A percentile compares a stretch with the other conserved stretches of the same genome.
Evolutionary conservation across 306 rosid species (phyloP).

Genomic region (Trichosanthes cucumerina): DNA sequence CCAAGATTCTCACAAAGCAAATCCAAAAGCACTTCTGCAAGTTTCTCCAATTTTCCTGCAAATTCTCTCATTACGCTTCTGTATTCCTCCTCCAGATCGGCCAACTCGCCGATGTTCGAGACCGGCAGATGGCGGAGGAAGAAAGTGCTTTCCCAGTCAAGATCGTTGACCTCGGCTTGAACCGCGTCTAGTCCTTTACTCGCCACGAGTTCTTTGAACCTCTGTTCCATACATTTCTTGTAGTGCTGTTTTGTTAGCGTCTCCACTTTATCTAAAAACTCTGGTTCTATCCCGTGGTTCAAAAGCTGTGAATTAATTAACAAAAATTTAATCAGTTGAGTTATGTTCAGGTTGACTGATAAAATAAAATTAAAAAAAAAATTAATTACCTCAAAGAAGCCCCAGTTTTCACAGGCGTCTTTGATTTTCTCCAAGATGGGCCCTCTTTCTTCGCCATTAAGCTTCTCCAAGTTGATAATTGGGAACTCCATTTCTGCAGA

Average conservation of each 20-base stretch:
- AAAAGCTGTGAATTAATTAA: conserved; percentile 34
- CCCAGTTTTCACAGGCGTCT: conserved; percentile 95
- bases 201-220: conserved; percentile 49
- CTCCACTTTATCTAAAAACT: conserved; percentile 68
- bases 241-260: conserved; percentile 71
- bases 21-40: conserved; percentile 71
- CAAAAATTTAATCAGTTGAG: too few species aligned
- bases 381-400: conserved; percentile 86
- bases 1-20: conserved; percentile 86
- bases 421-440: conserved; percentile 53
- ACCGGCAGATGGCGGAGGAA: conserved; percentile 59
- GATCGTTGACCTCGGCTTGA: conserved; percentile 51
- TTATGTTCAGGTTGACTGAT: too few species aligned
- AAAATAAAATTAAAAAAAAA: too few species aligned
- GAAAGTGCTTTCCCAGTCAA: conserved; percentile 91
- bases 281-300: conserved; percentile 56
- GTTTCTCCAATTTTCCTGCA: conserved; percentile 46
- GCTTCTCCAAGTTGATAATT: conserved; percentile 49
- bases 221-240: conserved; percentile 56
- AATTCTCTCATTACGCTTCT: conserved; percentile 73
- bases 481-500: conserved; percentile 35
- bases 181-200: conserved; percentile 50
- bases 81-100: conserved; percentile 62
- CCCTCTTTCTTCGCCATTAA: conserved; percentile 57
- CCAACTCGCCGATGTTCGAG: conserved; percentile 55